Evolutionary conservation across 2,329 filamentous ascomycete genomes (phyloP), one percentile per base, ranked within the genome.

Genomic region (Teratosphaeriaceae sp.): DNA sequence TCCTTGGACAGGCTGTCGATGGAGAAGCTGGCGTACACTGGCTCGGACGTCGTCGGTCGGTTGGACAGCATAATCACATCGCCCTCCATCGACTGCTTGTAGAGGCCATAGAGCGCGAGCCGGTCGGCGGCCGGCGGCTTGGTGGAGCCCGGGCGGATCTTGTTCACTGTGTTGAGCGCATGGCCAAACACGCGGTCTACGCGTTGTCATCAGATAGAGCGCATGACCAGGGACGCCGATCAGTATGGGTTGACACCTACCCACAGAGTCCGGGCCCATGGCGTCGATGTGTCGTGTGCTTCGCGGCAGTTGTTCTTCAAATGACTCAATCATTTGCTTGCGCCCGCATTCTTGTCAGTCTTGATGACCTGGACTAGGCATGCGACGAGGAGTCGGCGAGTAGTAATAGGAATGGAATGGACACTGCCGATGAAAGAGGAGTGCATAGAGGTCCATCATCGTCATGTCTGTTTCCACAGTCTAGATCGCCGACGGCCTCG

Each of bases 51-150:
- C 5, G 49, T 46, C n/a, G 92, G 90, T 35, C 88, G 79, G 57
- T 90, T 83, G 84, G 96, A 94, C 38, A 97, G 88, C 38, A 87
- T 86, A 54, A 92, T 85, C 24, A 97, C 89, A 66, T 98, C 88
- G 38, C 92, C 92, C 71, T 98, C 89, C 92, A 97, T 97, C 49
- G 88, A 88, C 68, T 98, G 92, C 65, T 98, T 98, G 72, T 98
- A 98, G 53, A 98, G 76, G 51, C 92, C 92, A 82, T 98, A 98
- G 49, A 98, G 84, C 45, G 85, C 85, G 55, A 98, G 75, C 45
- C 92, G 84, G 60, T 94, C 89, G 48, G 77, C 73, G 2, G 88
- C 79, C 37, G 92, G 92, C 35, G 92, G 92, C 49, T 92, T 84
- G 50, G 87, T 81, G 40, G 88, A 88, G 50, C 92, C 90, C 15